phyloP scores from a whole-genome alignment of 495 filamentous ascomycete genomes.

The Achaetomiella virescens region DNA sequence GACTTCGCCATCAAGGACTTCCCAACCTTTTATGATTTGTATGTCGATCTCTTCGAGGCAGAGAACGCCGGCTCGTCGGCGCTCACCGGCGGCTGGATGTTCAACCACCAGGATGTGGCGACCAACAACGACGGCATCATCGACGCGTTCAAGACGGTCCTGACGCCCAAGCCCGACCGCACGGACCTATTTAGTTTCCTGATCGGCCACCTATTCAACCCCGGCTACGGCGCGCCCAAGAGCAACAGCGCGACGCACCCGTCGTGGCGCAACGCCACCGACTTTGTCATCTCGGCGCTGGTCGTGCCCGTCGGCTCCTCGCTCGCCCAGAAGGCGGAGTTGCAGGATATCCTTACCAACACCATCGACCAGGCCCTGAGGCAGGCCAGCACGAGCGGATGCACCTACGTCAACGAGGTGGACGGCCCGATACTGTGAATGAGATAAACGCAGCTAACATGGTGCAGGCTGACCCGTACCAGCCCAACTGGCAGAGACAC shows the following conservation, averaged over 20 bases:
- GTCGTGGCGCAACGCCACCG: conserved; percentile 38
- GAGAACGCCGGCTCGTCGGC: conserved; percentile 21
- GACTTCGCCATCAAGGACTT: conserved; percentile 21
- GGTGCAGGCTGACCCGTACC: conserved; percentile 39
- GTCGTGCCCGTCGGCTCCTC: conserved; percentile 10
- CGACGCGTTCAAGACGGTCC: conserved; percentile 28
- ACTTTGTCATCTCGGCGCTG: conserved; percentile 20
- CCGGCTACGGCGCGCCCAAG: conserved; percentile 28
- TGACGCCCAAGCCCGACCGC: conserved; percentile 14
- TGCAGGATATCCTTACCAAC: conserved; percentile 23
- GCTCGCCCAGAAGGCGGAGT: conserved; percentile 16
- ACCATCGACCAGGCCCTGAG: conserved; percentile 26
- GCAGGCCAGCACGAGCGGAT: conserved; percentile 24
- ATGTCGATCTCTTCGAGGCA: conserved; percentile 35
- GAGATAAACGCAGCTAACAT: not conserved
- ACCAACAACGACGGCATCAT: conserved; percentile 32
- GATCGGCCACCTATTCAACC: conserved; percentile 39
- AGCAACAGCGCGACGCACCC: conserved; percentile 46
- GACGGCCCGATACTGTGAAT: no score
- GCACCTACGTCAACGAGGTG: conserved; percentile 44
- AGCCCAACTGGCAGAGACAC: conserved; percentile 33
- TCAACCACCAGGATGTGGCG: conserved; percentile 33
- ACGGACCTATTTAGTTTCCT: conserved; percentile 21
- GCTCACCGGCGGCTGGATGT: conserved; percentile 36
- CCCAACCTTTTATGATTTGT: conserved; percentile 37